These are phyloP conservation scores for Mycosphaerelloides madeirae DNA, from an alignment of 2,329 filamentous ascomycete species.

Conservation along the genomic window DNA sequence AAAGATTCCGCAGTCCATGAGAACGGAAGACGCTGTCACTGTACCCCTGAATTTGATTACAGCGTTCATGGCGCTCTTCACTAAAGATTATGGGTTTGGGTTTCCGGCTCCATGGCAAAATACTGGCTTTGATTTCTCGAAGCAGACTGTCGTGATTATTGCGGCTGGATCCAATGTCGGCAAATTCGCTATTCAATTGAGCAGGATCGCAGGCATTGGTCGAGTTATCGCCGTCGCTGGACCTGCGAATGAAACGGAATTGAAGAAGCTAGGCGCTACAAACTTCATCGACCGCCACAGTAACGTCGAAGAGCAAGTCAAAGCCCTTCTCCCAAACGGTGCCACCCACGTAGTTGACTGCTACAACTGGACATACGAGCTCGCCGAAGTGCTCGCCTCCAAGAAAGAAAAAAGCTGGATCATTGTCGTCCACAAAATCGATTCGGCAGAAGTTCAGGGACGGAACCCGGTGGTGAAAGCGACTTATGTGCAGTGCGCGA, in stretches of 20 bases:
- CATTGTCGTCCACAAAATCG: neutral
- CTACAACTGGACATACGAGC: neutral
- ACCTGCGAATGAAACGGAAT: neutral
- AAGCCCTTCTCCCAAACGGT: neutral
- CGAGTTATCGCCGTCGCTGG: neutral
- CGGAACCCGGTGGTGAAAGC: neutral
- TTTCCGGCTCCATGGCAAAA: neutral
- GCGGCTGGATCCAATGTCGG: neutral
- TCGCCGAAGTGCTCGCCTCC: neutral
- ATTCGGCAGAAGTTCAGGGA: neutral
- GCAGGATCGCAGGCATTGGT: neutral
- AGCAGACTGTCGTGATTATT: neutral
- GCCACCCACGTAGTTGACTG: neutral
- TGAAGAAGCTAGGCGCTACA: neutral
- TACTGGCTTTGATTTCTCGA: neutral
- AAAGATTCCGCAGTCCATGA: neutral
- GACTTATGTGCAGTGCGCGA: neutral
- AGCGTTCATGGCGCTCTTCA: neutral
- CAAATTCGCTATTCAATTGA: neutral
- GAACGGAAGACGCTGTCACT: neutral
- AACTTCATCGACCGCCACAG: slow-evolving; percentile 1
- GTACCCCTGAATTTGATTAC: neutral
- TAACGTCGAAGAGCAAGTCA: neutral
- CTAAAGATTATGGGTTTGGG: neutral
- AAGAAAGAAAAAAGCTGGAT: neutral